Conservation (phyloP, 2,329 filamentous ascomycete species). For the Fusarium oxysporum region DNA sequence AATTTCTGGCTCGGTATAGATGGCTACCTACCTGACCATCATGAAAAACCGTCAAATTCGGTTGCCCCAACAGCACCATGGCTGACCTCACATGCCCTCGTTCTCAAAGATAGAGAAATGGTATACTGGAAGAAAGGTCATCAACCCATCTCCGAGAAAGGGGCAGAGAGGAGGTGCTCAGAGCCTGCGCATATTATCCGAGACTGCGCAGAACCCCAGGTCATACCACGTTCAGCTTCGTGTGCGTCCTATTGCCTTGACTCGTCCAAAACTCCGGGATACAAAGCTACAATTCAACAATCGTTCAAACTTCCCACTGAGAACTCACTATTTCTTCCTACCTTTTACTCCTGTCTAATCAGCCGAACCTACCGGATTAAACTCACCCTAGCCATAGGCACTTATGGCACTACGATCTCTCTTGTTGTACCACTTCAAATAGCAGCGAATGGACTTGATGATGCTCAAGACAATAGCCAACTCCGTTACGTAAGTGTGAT, state of each 20-base stretch:
- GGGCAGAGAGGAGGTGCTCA: neutral
- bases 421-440: slow-evolving; percentile 6
- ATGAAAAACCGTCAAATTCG: neutral
- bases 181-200: neutral
- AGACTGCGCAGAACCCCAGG: too few relatives aligned
- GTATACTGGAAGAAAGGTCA: neutral
- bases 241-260: neutral
- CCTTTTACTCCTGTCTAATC: slow-evolving; percentile 5
- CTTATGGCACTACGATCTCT: neutral
- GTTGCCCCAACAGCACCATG: neutral
- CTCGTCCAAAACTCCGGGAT: neutral
- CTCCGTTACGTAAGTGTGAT: neutral
- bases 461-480: neutral
- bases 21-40: slow-evolving; percentile 1
- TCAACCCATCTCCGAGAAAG: rapidly evolving
- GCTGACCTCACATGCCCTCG: neutral
- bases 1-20: neutral
- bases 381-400: neutral
- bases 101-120: neutral
- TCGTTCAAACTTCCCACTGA: neutral
- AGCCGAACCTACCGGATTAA: slow-evolving; percentile 4
- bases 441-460: neutral
- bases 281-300: neutral
- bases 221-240: neutral
- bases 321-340: neutral